Evolutionary conservation across 345 rosid genomes (phyloP), one percentile per base, ranked within the genome.

Genomic region (Isatis tinctoria): DNA sequence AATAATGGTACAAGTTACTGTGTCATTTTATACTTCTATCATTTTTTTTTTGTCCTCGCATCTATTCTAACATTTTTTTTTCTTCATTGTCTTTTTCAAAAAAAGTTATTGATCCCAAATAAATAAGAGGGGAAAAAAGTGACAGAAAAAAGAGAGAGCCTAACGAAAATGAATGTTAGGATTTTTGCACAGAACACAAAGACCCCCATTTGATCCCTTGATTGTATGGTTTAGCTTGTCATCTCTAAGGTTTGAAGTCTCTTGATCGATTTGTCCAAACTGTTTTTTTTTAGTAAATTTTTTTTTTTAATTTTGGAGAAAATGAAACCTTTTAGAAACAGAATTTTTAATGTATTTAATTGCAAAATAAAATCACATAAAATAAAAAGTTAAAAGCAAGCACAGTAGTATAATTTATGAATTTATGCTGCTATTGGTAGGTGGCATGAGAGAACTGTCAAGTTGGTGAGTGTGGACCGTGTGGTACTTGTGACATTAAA

Each of bases 391-490:
- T 24, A 48, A 11, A 32, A 1, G 3, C 30, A 2, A 27, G n/a
- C 4, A 27, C 4, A 27, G 30, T 26, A 8, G 13, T 39, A 17
- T 13, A 20, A 49, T 4, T 16, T 18, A 48, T 11, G 18, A 12
- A 27, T 28, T 27, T 13, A 6, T 13, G 12, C 26, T 12, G 58
- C 6, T 65, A 33, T 37, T 72, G 26, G 52, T 28, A 27, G 60
- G 60, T 54, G 18, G 60, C 60, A 28, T 54, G 60, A 54, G 10
- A n/a, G 35, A 30, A 17, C 1, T 74, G 73, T 20, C 62, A 60
- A 58, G 61, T 74, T 49, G 78, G 69, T 60, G 53, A 57, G 18
- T 20, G 36, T 10, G 60, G 49, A 26, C 33, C 12, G 18, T 20
- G 36, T 10, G 60, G 49, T 35, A 33, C 12, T 18, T 49, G 9